Evolutionary conservation across 495 filamentous ascomycete genomes (phyloP), one percentile per base, ranked within the genome.

Genomic region (Aspergillus bridgeri): DNA sequence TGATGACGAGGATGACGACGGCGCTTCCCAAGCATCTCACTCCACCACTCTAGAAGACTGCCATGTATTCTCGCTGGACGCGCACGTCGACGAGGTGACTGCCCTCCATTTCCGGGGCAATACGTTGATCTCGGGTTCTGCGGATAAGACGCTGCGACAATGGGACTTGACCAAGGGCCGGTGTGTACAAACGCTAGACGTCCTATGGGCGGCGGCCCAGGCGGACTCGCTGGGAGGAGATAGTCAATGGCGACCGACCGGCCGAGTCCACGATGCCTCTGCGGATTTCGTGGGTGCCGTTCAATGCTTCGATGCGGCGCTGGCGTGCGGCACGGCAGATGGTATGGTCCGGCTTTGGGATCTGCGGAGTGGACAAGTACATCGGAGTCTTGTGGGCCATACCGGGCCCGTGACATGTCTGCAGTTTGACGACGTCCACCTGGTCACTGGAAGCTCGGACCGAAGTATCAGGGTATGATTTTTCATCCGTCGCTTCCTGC

Each of bases 341-440:
- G 95, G 94, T 21, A 96, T 98, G 91, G 92, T 99, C 29, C 82
- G 94, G 46, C 75, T 99, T 17, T 99, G 94, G 94, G 94, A 99
- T 86, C 78, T 99, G 63, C 79, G 94, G 54, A 96, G 91, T 71
- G 94, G 94, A 3, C 92, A 96, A 71, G 94, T 99, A 18, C 93
- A 97, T 72, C 83, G 94, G 24, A 98, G 92, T 70, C 79, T 99
- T 20, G 93, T 99, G 15, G 94, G 94, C 15, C 94, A 99, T 63
- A 99, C 94, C 2, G 95, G 92, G 0, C 91, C 95, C 3, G 91
- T 99, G 20, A 96, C 94, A 3, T 91, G 89, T 64, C 76, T 99
- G 56, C 95, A 98, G 69, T 99, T 99, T 61, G 95, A 99, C 65
- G 92, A 98, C 66, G 82, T 95, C 17, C 92, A 96, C 74, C 69